Conservation (phyloP, 179 eudicot species). For the Beta lomatogona region DNA sequence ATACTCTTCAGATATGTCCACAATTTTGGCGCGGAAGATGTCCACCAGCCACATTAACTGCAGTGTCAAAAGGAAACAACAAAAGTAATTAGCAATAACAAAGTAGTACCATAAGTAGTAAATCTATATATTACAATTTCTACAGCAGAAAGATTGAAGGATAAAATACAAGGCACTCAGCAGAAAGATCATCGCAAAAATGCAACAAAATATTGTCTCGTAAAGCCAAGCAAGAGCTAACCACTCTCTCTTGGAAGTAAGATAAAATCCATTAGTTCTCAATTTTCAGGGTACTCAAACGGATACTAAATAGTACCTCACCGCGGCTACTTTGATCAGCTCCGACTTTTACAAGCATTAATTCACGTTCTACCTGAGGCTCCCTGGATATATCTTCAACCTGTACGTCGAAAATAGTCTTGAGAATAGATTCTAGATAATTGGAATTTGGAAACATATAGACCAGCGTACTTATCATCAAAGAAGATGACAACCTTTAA, state of each 20-base stretch:
- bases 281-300: neutral
- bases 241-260: neutral
- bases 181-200: neutral
- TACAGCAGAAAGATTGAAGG: neutral
- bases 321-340: slow-evolving; percentile 58
- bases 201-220: neutral
- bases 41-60: slow-evolving; percentile 93
- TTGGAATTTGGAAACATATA: slow-evolving; percentile 5
- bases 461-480: neutral
- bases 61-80: slow-evolving; percentile 19
- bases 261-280: neutral
- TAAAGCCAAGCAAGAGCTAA: neutral
- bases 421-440: neutral
- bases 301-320: slow-evolving; percentile 50
- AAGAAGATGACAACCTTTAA: slow-evolving; percentile 51
- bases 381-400: slow-evolving; percentile 89
- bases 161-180: neutral
- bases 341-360: slow-evolving; percentile 83
- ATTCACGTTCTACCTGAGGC: slow-evolving; percentile 93
- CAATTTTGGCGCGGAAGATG: slow-evolving; percentile 83
- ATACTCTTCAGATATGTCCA: slow-evolving; percentile 72
- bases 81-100: neutral
- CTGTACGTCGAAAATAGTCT: slow-evolving; percentile 28
- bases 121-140: neutral
- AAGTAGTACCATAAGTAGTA: neutral